A percentile compares a stretch with the other conserved stretches of the same genome.
Evolutionary conservation across 192 early-diverging fungal genomes (phyloP).

Genomic region (Coemansia furcata): DNA sequence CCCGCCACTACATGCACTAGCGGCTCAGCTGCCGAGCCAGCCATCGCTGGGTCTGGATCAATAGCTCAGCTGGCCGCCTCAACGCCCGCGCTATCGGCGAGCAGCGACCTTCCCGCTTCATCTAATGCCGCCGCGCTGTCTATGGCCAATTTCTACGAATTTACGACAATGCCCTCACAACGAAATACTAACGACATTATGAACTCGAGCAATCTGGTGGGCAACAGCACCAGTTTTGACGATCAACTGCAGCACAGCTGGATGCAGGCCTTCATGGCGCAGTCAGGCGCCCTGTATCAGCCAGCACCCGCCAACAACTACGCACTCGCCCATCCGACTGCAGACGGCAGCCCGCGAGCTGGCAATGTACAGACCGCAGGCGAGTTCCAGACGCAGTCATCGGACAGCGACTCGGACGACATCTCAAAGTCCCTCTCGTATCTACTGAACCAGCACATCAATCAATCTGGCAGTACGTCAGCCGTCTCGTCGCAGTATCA

Average conservation of each 20-base stretch:
- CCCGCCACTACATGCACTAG: not conserved
- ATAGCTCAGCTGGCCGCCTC: not conserved
- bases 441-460: conserved; percentile 32
- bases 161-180: not conserved
- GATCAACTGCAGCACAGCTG: conserved; percentile 13
- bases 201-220: not conserved
- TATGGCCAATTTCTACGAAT: not conserved
- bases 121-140: not conserved
- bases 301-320: not conserved
- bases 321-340: not conserved
- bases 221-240: conserved; percentile 4
- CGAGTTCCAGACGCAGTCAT: conserved; percentile 8
- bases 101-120: not conserved
- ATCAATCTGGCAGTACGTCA: not conserved
- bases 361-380: not conserved
- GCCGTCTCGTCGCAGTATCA: not conserved
- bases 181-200: not conserved
- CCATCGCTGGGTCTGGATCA: not conserved
- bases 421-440: conserved; percentile 40
- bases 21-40: not conserved
- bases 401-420: conserved; percentile 43
- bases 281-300: conserved; percentile 4
- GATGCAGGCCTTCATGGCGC: conserved; percentile 34
- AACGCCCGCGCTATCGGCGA: not conserved
- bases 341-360: not conserved